Evolutionary conservation across 1,139 yeast genomes (phyloP), one percentile per base, ranked within the genome.

Genomic region (Candida labiduridarum): DNA sequence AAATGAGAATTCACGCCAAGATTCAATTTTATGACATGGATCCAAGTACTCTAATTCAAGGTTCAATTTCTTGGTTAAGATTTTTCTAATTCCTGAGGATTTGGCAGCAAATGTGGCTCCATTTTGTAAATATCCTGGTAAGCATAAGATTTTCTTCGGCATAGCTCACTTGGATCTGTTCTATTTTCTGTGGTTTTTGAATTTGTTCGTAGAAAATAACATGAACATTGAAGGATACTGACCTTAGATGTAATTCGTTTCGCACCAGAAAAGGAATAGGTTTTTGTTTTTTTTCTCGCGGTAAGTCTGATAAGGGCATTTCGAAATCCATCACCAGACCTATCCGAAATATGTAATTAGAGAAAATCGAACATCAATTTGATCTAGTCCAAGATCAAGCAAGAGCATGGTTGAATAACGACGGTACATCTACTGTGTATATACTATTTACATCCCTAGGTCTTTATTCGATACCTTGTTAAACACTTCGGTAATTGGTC

Each of bases 21-120:
- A 49, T 12, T 55, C 46, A 47, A 75, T 63, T 11, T 57, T 47
- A 25, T 62, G 60, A 9, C 72, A 72, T 2, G 79, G 79, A 54
- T 69, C 73, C 10, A 75, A 54, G 55, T 68, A 76, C 40, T 71
- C 77, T 12, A 74, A 56, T 41, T 71, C 62, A 48, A 64, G 80
- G 42, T 84, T 84, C 19, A 78, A 73, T 59, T 87, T 84, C 61
- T 84, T 69, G 14, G 69, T 80, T 55, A 91, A 71, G 2, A 85
- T 75, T 61, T 89, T 87, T 51, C 96, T 74, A 16, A 92, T 72
- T 2, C 89, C 96, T 0, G 94, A 82, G 0, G 96, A 82, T 64
- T 90, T 90, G 55, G 83, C 85, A 15, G 94, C 86, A 62, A 91
- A 85, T 11, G 85, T 74, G 41, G 82, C 77, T 6, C 89, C 96